Evolutionary conservation across 2,329 filamentous ascomycete genomes (phyloP).

Genomic region (Elsinoe ampelina): DNA sequence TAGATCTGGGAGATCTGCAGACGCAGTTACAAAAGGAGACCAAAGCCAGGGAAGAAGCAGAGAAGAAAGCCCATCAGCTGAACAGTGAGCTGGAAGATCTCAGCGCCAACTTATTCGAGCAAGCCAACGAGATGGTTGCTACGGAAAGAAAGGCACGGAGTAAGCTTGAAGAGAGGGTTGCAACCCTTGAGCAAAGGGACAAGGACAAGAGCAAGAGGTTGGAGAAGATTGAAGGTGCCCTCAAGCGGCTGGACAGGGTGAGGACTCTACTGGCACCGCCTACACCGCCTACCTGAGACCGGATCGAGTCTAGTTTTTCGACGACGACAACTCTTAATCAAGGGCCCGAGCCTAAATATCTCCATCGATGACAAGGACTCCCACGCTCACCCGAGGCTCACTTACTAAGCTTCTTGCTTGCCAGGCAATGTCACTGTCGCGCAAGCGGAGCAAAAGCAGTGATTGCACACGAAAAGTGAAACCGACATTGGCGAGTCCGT

Average conservation of each 20-base stretch:
- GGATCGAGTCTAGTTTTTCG: not conserved
- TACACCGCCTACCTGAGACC: constrained; percentile 4
- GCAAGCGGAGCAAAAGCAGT: no score
- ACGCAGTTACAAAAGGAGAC: constrained; percentile 57
- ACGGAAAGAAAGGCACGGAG: constrained; percentile 62
- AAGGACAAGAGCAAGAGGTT: constrained; percentile 58
- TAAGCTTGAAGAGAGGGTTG: constrained; percentile 60
- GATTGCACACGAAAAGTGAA: no score
- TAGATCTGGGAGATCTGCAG: constrained; percentile 36
- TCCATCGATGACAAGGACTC: not conserved
- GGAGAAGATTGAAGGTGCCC: constrained; percentile 61
- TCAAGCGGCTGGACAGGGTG: constrained; percentile 62
- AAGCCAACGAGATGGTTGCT: constrained; percentile 78
- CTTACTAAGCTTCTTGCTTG: no score
- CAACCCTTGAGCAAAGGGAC: constrained; percentile 59
- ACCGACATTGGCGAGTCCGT: no score
- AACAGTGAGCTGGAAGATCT: constrained; percentile 69
- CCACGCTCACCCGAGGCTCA: no score
- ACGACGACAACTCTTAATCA: not conserved
- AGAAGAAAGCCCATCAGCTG: constrained; percentile 55
- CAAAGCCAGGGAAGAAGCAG: constrained; percentile 54
- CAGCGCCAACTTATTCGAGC: constrained; percentile 62
- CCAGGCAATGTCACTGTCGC: no score
- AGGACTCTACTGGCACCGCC: constrained; percentile 44
- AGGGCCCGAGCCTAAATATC: not conserved